Base-by-base conservation (phyloP, 352 stramenopile species). In the Pythium aquatile region DNA sequence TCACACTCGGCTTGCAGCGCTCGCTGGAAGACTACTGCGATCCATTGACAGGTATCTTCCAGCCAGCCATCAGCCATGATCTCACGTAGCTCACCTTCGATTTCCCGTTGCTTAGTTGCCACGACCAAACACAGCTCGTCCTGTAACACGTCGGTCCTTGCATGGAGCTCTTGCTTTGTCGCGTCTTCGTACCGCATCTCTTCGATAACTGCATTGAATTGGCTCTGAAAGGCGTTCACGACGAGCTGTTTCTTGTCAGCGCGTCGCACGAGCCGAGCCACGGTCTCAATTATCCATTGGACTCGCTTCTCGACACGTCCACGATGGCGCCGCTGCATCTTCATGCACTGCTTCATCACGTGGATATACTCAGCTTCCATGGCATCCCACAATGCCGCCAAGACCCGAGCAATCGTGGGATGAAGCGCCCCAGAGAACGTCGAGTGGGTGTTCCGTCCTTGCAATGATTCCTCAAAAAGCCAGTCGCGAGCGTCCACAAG, bases 181-280 rank as follows among this genome's bases (percentile, higher is more conserved):
- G 74, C 44, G 8, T 87, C 78, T 20, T 97, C 87, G 44, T 92
- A 93, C 14, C 90, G 83, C 75, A 97, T 90, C 28, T 91, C 85
- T 14, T 93, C 74, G 1, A 84, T n/a, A 20, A 96, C 75, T n/a
- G 75, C 74, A 57, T 96, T 96, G 59, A 94, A 94, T 13, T 69
- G 71, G 6, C 53, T 63, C 57, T 96, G 83, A 65, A 94, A 97
- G 10, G 64, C 57, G 42, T 85, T 79, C 3, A 97, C 63, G 28
- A 81, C 40, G 4, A 56, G 63, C 63, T 96, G 89, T 61, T 92
- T 91, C 13, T 70, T 49, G 57, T 97, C 89, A 0, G 66, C 63
- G 29, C 87, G 79, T 0, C 75, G 78, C 13, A 94, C 54, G 55
- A 91, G 85, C 37, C 65, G 56, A 30, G 69, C 83, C 46, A 95